These are phyloP conservation scores for Wickerhamiella galacta DNA, from an alignment of 805 yeast genomes.

Conservation along the genomic window DNA sequence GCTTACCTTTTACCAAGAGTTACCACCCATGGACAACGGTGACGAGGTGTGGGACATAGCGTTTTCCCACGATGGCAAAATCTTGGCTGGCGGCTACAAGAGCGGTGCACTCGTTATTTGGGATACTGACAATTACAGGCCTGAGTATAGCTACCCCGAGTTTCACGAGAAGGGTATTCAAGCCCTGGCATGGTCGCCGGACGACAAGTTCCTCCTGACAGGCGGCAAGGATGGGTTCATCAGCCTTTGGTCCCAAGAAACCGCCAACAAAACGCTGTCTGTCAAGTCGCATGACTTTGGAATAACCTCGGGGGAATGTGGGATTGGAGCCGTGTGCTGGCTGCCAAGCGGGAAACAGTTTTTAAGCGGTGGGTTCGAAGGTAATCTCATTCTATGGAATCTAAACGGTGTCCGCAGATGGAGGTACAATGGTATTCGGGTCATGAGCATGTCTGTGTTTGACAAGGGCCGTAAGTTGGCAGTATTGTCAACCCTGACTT, in stretches of 20 bases:
- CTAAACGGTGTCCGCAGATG: slow-evolving; percentile 17
- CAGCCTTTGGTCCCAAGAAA: slow-evolving; percentile 46
- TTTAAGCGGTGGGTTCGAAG: slow-evolving; percentile 64
- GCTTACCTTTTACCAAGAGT: slow-evolving; percentile 37
- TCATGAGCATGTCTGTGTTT: slow-evolving; percentile 53
- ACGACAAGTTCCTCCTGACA: slow-evolving; percentile 47
- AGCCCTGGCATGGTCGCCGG: slow-evolving; percentile 60
- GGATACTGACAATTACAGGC: neutral
- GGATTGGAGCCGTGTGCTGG: slow-evolving; percentile 47
- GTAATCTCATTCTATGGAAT: slow-evolving; percentile 36
- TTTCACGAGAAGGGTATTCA: slow-evolving; percentile 24
- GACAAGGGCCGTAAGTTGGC: slow-evolving; percentile 36
- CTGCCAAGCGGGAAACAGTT: slow-evolving; percentile 39
- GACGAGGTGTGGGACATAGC: slow-evolving; percentile 75
- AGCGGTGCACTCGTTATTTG: slow-evolving; percentile 8
- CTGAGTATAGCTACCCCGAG: too few species aligned
- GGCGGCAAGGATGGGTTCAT: slow-evolving; percentile 59
- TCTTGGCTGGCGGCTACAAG: slow-evolving; percentile 40
- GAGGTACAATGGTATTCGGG: slow-evolving; percentile 27
- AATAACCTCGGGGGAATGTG: neutral
- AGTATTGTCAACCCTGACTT: slow-evolving; percentile 2
- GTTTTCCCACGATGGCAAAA: slow-evolving; percentile 63
- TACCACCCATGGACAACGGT: slow-evolving; percentile 10
- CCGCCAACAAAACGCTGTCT: slow-evolving; percentile 21
- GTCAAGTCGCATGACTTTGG: slow-evolving; percentile 1